phyloP scores from a whole-genome alignment of 441 rosid genomes.

The Viola pubescens region DNA sequence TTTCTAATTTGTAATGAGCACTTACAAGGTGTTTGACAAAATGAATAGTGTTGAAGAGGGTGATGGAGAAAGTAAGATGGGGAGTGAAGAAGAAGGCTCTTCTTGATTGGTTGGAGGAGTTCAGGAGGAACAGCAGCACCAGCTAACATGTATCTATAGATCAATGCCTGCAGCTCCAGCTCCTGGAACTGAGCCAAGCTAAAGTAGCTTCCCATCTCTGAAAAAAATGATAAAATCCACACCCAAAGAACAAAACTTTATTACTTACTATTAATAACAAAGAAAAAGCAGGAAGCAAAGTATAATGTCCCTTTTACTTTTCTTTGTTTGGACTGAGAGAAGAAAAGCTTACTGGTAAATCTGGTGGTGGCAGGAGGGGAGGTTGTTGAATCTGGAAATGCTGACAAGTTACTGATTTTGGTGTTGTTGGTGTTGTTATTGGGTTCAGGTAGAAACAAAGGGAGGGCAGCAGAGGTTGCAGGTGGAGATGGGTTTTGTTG shows the following conservation, averaged over 20 bases:
- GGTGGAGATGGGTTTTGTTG: constrained; percentile 23
- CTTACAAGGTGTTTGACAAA: constrained; percentile 74
- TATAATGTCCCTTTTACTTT: background rate
- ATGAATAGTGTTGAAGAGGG: constrained; percentile 48
- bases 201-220: constrained; percentile 65
- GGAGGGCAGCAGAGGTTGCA: constrained; percentile 35
- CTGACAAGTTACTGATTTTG: constrained; percentile 50
- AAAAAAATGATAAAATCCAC: background rate
- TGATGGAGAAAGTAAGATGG: constrained; percentile 52
- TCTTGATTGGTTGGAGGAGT: constrained; percentile 75
- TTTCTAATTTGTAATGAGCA: background rate
- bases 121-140: constrained; percentile 76
- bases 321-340: background rate
- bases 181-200: constrained; percentile 87
- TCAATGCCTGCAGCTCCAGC: constrained; percentile 89
- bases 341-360: constrained; percentile 39
- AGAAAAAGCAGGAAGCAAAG: background rate
- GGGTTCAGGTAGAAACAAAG: constrained; percentile 57
- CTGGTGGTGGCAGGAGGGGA: constrained; percentile 23
- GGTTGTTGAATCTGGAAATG: constrained; percentile 37
- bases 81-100: constrained; percentile 46
- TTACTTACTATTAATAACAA: no score
- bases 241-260: background rate
- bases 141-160: constrained; percentile 77
- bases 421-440: constrained; percentile 5